These are phyloP conservation scores for Termitomyces sp. DNA, from an alignment of 768 basidiomycete species.

Conservation along the genomic window DNA sequence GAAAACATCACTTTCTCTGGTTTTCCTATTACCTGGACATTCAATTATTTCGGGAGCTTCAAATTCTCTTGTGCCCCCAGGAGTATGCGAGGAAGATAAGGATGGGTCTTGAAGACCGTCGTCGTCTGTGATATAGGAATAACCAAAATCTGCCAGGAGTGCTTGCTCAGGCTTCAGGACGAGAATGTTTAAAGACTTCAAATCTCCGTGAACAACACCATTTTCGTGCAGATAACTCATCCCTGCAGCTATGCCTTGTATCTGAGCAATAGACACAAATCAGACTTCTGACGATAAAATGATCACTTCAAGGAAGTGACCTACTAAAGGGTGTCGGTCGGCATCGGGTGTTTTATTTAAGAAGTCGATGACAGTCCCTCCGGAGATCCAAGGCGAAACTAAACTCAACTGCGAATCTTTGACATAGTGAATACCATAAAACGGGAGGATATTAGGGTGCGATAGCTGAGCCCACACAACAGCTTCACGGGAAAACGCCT, in stretches of 20 bases:
- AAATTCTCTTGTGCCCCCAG: neutral
- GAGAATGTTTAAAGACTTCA: constrained; percentile 43
- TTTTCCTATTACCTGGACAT: too few relatives aligned
- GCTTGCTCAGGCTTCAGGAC: constrained; percentile 33
- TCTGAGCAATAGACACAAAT: constrained; percentile 12
- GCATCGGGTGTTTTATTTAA: constrained; percentile 11
- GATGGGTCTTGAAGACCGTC: neutral
- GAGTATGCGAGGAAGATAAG: constrained; percentile 1
- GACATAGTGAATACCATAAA: constrained; percentile 25
- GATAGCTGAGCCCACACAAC: constrained; percentile 13
- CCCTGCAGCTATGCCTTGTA: constrained; percentile 25
- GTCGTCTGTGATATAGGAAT: constrained; percentile 22
- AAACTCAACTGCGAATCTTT: constrained; percentile 22
- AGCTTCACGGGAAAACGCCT: constrained; percentile 10
- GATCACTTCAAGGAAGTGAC: neutral
- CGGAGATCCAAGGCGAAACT: constrained; percentile 32
- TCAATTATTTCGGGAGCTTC: neutral
- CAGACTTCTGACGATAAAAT: constrained; percentile 8
- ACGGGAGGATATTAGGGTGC: constrained; percentile 24
- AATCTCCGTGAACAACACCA: constrained; percentile 37
- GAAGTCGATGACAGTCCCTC: constrained; percentile 26
- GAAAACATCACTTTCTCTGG: neutral
- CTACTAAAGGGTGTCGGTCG: constrained; percentile 8
- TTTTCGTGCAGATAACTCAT: constrained; percentile 26
- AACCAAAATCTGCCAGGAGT: constrained; percentile 48